phyloP scores from a whole-genome alignment of 257 asterid genomes.

The Gentiana dahurica region DNA sequence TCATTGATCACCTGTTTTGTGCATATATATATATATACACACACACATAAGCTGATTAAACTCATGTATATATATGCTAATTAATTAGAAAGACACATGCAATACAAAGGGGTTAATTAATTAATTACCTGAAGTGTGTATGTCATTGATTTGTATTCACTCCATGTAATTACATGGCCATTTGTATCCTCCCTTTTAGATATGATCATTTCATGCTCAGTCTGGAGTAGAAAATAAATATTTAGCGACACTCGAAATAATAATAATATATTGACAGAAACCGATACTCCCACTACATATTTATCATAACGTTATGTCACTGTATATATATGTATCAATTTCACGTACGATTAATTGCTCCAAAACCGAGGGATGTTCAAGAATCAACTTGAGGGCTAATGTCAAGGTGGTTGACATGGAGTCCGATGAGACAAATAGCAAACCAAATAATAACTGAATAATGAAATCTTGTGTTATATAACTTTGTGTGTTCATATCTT shows the following conservation, averaged over 20 bases:
- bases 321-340: too few relatives aligned
- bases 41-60: too few relatives aligned
- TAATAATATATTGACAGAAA: too few relatives aligned
- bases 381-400: constrained; percentile 57
- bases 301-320: too few relatives aligned
- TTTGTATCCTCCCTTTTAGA: constrained; percentile 30
- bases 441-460: constrained; percentile 66
- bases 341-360: constrained; percentile 39
- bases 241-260: too few relatives aligned
- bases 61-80: too few relatives aligned
- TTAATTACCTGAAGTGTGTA: constrained; percentile 43
- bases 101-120: too few relatives aligned
- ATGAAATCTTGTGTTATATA: constrained; percentile 58
- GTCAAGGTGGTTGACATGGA: constrained; percentile 70
- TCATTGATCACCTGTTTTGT: constrained; percentile 56
- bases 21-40: neutral
- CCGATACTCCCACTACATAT: too few relatives aligned
- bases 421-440: constrained; percentile 63
- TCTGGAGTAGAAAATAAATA: constrained; percentile 13
- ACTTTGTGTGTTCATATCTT: constrained; percentile 47
- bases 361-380: constrained; percentile 47
- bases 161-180: constrained; percentile 26
- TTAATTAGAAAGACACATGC: too few relatives aligned
- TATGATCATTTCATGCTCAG: constrained; percentile 45
- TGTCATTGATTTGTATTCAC: constrained; percentile 56